phyloP scores from a whole-genome alignment of 2,329 filamentous ascomycete species.

The Zasmidium citrigriseum region DNA sequence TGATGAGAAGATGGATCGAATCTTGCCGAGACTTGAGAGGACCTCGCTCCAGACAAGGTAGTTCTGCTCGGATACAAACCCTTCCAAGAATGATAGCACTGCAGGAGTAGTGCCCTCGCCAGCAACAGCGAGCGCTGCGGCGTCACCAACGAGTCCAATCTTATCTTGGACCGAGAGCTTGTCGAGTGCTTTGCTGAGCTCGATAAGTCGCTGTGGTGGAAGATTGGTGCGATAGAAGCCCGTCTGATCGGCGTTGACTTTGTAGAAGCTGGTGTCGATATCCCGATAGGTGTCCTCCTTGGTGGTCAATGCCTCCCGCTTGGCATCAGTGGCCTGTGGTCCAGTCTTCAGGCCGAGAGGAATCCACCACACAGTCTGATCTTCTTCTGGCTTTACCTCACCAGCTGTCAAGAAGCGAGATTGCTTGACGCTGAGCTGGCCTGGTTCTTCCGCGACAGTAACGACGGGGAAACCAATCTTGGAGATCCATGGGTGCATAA shows the following conservation, averaged over 20 bases:
- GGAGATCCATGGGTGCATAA: conserved; percentile 95
- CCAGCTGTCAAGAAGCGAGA: conserved; percentile 88
- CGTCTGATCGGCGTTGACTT: conserved; percentile 85
- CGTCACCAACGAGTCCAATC: conserved; percentile 88
- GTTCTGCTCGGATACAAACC: conserved; percentile 78
- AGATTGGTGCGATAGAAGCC: conserved; percentile 95
- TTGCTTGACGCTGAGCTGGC: conserved; percentile 80
- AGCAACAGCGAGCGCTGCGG: conserved; percentile 83
- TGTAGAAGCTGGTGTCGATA: conserved; percentile 81
- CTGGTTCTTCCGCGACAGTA: conserved; percentile 79
- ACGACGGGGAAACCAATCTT: conserved; percentile 94
- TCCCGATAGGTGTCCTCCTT: conserved; percentile 77
- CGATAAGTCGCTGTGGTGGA: conserved; percentile 76
- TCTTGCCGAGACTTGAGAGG: conserved; percentile 70
- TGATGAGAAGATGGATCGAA: conserved; percentile 83
- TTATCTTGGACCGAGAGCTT: conserved; percentile 83
- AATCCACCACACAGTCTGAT: conserved; percentile 93
- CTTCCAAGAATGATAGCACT: conserved; percentile 79
- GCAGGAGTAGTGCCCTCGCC: conserved; percentile 81
- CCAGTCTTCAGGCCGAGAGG: conserved; percentile 84
- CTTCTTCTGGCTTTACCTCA: conserved; percentile 87
- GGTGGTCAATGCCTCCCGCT: conserved; percentile 67
- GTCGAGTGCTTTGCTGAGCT: conserved; percentile 75
- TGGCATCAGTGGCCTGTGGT: conserved; percentile 61
- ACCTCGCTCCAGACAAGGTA: conserved; percentile 90